Evolutionary conservation across 371 early-diverging fungal genomes (phyloP).

Genomic region (Capniomyces stellatus): DNA sequence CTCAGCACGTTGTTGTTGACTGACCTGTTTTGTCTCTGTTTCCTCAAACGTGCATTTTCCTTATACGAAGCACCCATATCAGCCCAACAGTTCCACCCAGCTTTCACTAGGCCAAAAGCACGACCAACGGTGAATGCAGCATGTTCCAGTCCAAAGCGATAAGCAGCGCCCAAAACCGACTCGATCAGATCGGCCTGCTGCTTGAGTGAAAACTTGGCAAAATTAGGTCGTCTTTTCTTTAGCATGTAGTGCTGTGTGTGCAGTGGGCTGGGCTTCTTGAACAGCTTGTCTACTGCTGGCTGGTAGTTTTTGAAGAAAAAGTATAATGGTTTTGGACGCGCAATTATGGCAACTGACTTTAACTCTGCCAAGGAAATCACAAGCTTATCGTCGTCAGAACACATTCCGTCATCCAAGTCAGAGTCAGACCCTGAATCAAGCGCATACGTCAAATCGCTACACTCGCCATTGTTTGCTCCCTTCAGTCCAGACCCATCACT

Average conservation of each 20-base stretch:
- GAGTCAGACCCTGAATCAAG: too few relatives aligned
- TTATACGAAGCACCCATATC: background rate
- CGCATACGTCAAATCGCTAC: too few relatives aligned
- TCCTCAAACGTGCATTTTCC: background rate
- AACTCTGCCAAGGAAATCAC: background rate
- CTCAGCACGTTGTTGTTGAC: background rate
- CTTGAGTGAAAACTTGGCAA: slow-evolving; percentile 43
- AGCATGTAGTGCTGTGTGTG: slow-evolving; percentile 3
- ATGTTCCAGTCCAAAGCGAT: slow-evolving; percentile 36
- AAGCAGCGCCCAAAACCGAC: slow-evolving; percentile 68
- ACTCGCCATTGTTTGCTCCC: too few relatives aligned
- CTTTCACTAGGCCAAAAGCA: slow-evolving; percentile 8
- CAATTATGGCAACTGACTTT: background rate
- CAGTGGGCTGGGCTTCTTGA: background rate
- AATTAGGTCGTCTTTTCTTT: background rate
- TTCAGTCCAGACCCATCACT: too few relatives aligned
- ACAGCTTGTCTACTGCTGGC: background rate
- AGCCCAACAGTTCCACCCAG: background rate
- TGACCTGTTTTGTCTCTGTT: background rate
- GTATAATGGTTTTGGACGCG: slow-evolving; percentile 2
- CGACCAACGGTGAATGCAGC: slow-evolving; percentile 31
- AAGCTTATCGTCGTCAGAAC: too few relatives aligned
- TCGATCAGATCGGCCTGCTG: slow-evolving; percentile 80
- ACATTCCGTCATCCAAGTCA: too few relatives aligned
- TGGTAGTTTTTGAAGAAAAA: background rate